A percentile compares a stretch with the other conserved stretches of the same genome.
Conservation (phyloP, 1,284 basidiomycete genomes). For the Ustilago vetiveriae region DNA sequence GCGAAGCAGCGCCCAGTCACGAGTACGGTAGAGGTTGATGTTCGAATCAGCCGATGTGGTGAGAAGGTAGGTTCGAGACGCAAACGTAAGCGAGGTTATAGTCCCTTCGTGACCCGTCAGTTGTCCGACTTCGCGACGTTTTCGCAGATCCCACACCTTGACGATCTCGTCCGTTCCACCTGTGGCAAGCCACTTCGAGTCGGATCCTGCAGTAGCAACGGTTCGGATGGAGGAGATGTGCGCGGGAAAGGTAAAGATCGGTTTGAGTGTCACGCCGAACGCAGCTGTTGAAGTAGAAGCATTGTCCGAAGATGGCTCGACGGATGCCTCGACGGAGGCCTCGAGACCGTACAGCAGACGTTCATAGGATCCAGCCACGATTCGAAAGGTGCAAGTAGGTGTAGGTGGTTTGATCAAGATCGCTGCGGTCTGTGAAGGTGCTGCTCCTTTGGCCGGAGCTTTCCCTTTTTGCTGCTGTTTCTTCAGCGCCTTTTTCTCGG, state of each 20-base stretch:
- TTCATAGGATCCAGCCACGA: slow-evolving; percentile 92
- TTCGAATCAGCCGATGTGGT: slow-evolving; percentile 82
- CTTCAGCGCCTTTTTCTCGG: slow-evolving; percentile 25
- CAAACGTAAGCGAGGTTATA: slow-evolving; percentile 87
- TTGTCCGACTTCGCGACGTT: slow-evolving; percentile 89
- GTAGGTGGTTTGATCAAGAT: slow-evolving; percentile 42
- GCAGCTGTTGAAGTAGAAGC: slow-evolving; percentile 34
- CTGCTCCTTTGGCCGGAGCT: slow-evolving; percentile 1
- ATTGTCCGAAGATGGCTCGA: slow-evolving; percentile 62
- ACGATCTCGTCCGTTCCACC: slow-evolving; percentile 93
- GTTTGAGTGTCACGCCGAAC: slow-evolving; percentile 70
- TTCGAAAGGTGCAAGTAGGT: slow-evolving; percentile 73
- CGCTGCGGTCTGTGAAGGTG: slow-evolving; percentile 8
- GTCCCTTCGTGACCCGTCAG: slow-evolving; percentile 93
- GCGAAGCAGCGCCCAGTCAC: slow-evolving; percentile 91
- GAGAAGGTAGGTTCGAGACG: slow-evolving; percentile 85
- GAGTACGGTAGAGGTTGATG: slow-evolving; percentile 86
- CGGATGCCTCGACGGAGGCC: slow-evolving; percentile 71
- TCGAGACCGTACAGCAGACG: slow-evolving; percentile 91
- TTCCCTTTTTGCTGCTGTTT: slow-evolving; percentile 39
- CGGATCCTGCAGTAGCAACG: slow-evolving; percentile 74
- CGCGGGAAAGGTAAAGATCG: slow-evolving; percentile 94
- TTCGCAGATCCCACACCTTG: slow-evolving; percentile 94
- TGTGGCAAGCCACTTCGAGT: slow-evolving; percentile 87
- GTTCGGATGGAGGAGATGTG: slow-evolving; percentile 92